phyloP scores from a whole-genome alignment of 2,329 filamentous ascomycete genomes.

The Elsinoe fawcettii region DNA sequence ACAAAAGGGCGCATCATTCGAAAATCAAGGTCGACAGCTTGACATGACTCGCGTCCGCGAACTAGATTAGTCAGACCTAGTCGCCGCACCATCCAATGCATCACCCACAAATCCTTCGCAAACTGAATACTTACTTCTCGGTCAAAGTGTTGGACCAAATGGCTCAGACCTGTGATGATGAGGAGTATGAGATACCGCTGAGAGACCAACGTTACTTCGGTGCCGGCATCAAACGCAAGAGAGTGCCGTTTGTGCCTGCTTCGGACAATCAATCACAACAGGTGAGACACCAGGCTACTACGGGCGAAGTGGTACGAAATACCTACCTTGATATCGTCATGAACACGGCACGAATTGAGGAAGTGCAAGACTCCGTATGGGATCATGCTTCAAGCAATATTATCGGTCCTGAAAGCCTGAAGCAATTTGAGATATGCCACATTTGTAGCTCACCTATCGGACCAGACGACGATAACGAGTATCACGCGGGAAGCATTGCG shows the following conservation, averaged over 20 bases:
- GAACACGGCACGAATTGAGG: conserved; percentile 22
- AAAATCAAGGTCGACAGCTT: neutral
- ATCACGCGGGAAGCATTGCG: conserved; percentile 56
- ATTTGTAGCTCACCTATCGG: conserved; percentile 32
- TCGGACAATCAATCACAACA: conserved; percentile 23
- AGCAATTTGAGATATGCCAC: conserved; percentile 21
- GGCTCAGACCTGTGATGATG: conserved; percentile 31
- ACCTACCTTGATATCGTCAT: conserved; percentile 62
- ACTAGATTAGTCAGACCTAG: neutral
- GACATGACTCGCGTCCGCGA: neutral
- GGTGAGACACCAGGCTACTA: conserved; percentile 7
- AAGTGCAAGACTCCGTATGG: neutral
- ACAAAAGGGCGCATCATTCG: too few species aligned
- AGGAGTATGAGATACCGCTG: conserved; percentile 51
- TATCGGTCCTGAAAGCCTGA: neutral
- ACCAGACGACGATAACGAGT: conserved; percentile 20
- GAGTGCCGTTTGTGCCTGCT: conserved; percentile 52
- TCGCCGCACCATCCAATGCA: conserved; percentile 1
- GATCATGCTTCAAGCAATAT: neutral
- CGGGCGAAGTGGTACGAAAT: conserved; percentile 37
- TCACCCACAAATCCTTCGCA: too few species aligned
- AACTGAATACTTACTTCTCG: too few species aligned
- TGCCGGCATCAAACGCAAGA: conserved; percentile 55
- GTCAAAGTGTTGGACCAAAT: too few species aligned
- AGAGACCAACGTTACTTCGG: conserved; percentile 54